A percentile compares a stretch with the other conserved stretches of the same genome.
These are phyloP conservation scores for Stagonosporopsis rhizophila DNA, from an alignment of 2,329 filamentous ascomycete species.

Conservation along the genomic window DNA sequence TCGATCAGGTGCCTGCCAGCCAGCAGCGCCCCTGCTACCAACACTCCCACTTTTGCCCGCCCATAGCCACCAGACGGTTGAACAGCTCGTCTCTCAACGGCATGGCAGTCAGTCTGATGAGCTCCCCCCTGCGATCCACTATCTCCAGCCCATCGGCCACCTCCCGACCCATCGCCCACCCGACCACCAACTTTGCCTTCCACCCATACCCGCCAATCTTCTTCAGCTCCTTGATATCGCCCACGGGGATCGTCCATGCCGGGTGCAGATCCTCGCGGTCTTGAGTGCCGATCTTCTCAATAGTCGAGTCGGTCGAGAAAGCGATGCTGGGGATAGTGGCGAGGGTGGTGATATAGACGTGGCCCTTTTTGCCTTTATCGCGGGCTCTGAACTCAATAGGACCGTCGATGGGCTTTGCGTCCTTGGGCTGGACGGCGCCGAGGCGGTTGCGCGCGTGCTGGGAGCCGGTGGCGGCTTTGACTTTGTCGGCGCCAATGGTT, in stretches of 20 bases:
- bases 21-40: slow-evolving; percentile 58
- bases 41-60: slow-evolving; percentile 82
- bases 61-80: slow-evolving; percentile 78
- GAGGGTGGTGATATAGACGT: slow-evolving; percentile 72
- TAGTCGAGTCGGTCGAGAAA: slow-evolving; percentile 64
- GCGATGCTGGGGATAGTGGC: slow-evolving; percentile 73
- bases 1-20: too few relatives aligned
- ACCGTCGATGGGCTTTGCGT: slow-evolving; percentile 61
- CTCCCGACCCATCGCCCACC: slow-evolving; percentile 76
- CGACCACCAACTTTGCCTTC: slow-evolving; percentile 84
- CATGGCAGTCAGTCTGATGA: slow-evolving; percentile 73
- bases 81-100: slow-evolving; percentile 78
- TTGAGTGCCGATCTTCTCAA: slow-evolving; percentile 54
- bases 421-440: slow-evolving; percentile 66
- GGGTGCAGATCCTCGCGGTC: slow-evolving; percentile 64
- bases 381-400: slow-evolving; percentile 80
- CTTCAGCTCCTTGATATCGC: slow-evolving; percentile 74
- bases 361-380: slow-evolving; percentile 73
- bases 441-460: slow-evolving; percentile 72
- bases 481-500: slow-evolving; percentile 72
- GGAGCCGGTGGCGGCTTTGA: slow-evolving; percentile 70
- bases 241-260: slow-evolving; percentile 72
- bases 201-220: slow-evolving; percentile 84
- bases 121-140: slow-evolving; percentile 62
- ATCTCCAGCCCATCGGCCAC: slow-evolving; percentile 79